phyloP scores from a whole-genome alignment of 1,284 basidiomycete species.

The Ganoderma boninense region DNA sequence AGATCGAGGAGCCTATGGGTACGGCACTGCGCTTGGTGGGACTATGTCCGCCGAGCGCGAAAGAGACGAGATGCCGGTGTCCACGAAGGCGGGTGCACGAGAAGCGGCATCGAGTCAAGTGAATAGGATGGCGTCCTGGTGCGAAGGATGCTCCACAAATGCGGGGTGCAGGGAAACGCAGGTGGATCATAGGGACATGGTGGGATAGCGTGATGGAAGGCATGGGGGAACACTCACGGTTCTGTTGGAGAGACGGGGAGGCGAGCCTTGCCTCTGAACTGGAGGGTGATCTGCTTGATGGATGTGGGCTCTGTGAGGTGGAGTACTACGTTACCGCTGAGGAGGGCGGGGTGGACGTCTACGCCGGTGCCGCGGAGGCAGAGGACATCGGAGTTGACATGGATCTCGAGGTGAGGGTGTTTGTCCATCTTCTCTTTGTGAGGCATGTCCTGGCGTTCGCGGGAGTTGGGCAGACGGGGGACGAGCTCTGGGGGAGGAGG shows the following conservation, averaged over 20 bases:
- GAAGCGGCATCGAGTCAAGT: conserved; percentile 4
- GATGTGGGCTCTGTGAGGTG: conserved; percentile 83
- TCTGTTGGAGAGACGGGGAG: conserved; percentile 71
- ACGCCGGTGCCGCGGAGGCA: conserved; percentile 82
- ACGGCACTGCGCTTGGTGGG: background rate
- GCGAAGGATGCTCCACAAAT: conserved; percentile 10
- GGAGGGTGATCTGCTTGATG: conserved; percentile 87
- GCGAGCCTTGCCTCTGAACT: conserved; percentile 84
- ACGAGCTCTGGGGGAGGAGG: conserved; percentile 44
- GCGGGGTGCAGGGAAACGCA: conserved; percentile 20
- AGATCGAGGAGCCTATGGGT: background rate
- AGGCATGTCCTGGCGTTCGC: conserved; percentile 48
- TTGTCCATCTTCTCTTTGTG: conserved; percentile 53
- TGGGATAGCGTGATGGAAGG: conserved; percentile 4
- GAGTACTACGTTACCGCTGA: conserved; percentile 82
- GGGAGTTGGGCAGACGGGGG: conserved; percentile 40
- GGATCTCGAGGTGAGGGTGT: conserved; percentile 71
- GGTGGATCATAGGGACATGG: conserved; percentile 21
- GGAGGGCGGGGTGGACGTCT: conserved; percentile 82
- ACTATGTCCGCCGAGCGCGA: background rate
- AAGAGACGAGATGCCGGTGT: conserved; percentile 9
- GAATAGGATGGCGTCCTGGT: conserved; percentile 18
- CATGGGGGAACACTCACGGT: conserved; percentile 58
- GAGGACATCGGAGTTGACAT: conserved; percentile 75
- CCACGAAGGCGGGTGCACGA: conserved; percentile 12